A percentile compares a stretch with the other conserved stretches of the same genome.
Conservation (phyloP, 441 rosid genomes). For the Cnidoscolus chayamansa region DNA sequence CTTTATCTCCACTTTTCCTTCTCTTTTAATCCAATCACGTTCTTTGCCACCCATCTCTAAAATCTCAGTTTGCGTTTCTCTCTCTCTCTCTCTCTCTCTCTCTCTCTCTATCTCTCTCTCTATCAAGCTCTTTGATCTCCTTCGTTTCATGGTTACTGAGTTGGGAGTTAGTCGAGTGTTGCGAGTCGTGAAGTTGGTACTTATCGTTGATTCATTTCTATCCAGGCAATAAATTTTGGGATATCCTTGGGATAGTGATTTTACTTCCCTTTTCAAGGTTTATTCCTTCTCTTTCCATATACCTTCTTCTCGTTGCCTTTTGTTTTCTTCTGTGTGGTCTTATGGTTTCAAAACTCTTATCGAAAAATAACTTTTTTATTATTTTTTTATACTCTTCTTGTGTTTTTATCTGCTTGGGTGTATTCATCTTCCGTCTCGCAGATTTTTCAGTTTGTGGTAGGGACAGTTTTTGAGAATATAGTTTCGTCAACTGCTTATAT, state of each 20-base stretch:
- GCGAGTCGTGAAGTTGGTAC: conserved; percentile 16
- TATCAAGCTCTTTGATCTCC: not conserved
- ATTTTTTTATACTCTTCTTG: conserved; percentile 22
- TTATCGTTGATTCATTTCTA: conserved; percentile 21
- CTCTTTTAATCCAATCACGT: conserved; percentile 24
- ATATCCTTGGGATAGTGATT: conserved; percentile 54
- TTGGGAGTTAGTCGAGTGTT: conserved; percentile 29
- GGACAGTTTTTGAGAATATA: conserved; percentile 45
- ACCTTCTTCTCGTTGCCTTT: conserved; percentile 37
- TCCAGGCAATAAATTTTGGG: conserved; percentile 28
- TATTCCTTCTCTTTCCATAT: conserved; percentile 77
- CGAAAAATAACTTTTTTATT: not conserved
- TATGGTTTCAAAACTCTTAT: conserved; percentile 24
- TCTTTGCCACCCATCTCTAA: conserved; percentile 15
- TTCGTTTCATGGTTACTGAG: conserved; percentile 17
- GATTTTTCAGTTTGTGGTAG: conserved; percentile 33
- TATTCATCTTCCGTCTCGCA: conserved; percentile 28
- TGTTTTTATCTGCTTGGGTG: conserved; percentile 63
- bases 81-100: not conserved
- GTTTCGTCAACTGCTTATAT: conserved; percentile 59
- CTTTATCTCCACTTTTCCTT: conserved; percentile 23
- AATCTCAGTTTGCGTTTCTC: not conserved
- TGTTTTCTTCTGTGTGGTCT: conserved; percentile 47
- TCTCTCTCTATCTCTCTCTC: no score
- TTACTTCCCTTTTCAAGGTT: conserved; percentile 88